These are phyloP conservation scores for Pichia norvegensis DNA, from an alignment of 1,139 yeast species.

Conservation along the genomic window DNA sequence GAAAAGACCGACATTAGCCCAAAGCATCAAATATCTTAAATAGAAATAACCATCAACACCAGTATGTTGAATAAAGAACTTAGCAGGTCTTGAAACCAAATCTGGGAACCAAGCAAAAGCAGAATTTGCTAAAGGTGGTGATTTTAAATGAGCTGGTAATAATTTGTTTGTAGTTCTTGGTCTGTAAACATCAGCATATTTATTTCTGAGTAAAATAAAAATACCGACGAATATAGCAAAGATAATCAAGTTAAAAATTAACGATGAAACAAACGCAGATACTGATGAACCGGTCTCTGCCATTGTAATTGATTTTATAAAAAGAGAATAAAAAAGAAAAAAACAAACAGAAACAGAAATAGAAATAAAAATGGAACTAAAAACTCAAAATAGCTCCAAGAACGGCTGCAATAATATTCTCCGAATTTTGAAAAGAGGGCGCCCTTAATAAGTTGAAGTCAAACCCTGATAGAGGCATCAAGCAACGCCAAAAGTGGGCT, in stretches of 20 bases:
- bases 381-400: too few species aligned
- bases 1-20: conserved; percentile 33
- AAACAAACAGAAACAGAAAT: not conserved
- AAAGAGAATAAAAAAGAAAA: not conserved
- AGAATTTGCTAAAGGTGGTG: conserved; percentile 56
- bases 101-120: conserved; percentile 56
- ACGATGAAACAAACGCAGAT: conserved; percentile 55
- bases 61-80: conserved; percentile 60
- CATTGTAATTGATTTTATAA: not conserved
- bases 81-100: conserved; percentile 51
- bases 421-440: too few species aligned
- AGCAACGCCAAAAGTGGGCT: too few species aligned
- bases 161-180: conserved; percentile 56
- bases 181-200: conserved; percentile 54
- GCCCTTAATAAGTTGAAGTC: too few species aligned
- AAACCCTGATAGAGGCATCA: too few species aligned
- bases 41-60: conserved; percentile 73
- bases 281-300: conserved; percentile 40
- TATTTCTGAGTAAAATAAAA: conserved; percentile 48
- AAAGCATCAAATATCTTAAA: conserved; percentile 46
- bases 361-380: not conserved
- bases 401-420: too few species aligned
- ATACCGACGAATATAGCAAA: conserved; percentile 46
- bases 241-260: conserved; percentile 47
- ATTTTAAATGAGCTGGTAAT: conserved; percentile 52